Percentiles rank a stretch among this genome's conserved stretches.
Conservation (phyloP, 2,329 filamentous ascomycete genomes). For the Piedraia hortae region DNA sequence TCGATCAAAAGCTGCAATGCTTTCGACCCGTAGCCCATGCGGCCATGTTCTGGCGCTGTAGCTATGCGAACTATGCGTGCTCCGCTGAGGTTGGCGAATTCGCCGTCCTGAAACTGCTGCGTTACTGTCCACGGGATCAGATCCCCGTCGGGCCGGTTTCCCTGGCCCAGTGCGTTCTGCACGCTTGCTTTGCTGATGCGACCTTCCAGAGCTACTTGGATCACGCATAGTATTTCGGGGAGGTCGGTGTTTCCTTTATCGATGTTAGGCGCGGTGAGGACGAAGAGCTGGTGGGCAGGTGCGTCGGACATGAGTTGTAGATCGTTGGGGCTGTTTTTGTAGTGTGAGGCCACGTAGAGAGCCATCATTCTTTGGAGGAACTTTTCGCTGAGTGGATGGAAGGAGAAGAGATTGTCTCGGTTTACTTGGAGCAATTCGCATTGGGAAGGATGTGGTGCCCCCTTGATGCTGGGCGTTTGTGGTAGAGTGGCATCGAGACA, state of each 20-base stretch:
- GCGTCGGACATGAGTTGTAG: slow-evolving; percentile 97
- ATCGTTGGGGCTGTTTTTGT: slow-evolving; percentile 95
- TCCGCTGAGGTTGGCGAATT: slow-evolving; percentile 80
- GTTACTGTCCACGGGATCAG: slow-evolving; percentile 93
- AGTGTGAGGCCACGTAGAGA: slow-evolving; percentile 85
- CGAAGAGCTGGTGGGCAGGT: slow-evolving; percentile 84
- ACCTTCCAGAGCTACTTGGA: slow-evolving; percentile 83
- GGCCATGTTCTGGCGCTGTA: slow-evolving; percentile 76
- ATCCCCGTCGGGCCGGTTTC: slow-evolving; percentile 70
- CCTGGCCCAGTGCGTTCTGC: slow-evolving; percentile 63
- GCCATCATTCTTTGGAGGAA: slow-evolving; percentile 97
- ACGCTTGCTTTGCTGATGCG: slow-evolving; percentile 86
- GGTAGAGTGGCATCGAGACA: slow-evolving; percentile 84
- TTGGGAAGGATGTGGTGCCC: slow-evolving; percentile 68
- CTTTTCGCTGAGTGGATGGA: slow-evolving; percentile 86
- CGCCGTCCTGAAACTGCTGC: slow-evolving; percentile 93
- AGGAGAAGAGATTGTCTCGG: slow-evolving; percentile 90
- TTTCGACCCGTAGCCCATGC: slow-evolving; percentile 79
- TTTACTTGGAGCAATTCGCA: slow-evolving; percentile 88
- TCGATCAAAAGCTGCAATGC: slow-evolving; percentile 68
- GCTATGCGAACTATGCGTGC: slow-evolving; percentile 83
- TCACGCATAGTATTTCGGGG: slow-evolving; percentile 78
- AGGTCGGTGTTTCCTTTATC: slow-evolving; percentile 51
- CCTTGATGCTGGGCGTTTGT: slow-evolving; percentile 43
- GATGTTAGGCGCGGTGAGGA: slow-evolving; percentile 63